Base-by-base conservation (phyloP, 1,139 yeast species). In the Suhomyces bribrorum region DNA sequence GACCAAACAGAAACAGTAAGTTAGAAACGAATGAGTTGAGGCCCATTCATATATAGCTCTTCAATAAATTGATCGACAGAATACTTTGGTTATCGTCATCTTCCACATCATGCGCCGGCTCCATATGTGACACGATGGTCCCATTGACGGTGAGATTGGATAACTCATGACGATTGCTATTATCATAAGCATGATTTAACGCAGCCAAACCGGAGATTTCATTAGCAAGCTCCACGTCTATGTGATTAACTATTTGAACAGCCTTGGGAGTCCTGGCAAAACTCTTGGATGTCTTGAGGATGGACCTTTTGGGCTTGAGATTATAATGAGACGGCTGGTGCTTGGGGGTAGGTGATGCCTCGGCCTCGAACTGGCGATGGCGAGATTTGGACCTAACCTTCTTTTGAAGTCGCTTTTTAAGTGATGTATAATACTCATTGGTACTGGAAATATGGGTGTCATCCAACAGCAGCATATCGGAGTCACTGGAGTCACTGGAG, bases 321-420 rank as follows among this genome's bases (percentile, higher is more conserved):
- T 57, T 61, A 34, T 66, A 67, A 48, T 72, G 77, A 12, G 72
- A 66, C 2, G 77, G 77, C 38, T 62, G 60, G 42, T 68, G 73
- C 41, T 70, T 71, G 0, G 74, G 76, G 0, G 70, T 65, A 0
- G 75, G 75, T 1, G 73, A 66, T n/a, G 34, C 31, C 25, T 46
- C 50, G 13, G 44, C 26, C 14, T 36, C 36, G 26, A 35, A 42
- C 9, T 20, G 35, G 13, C 27, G 44, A n/a, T 33, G 38, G 14
- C 38, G 38, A 25, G 34, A 35, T 28, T 34, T 28, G 7, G 37
- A 12, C 14, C 23, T 14, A 9, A 34, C 45, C 47, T 53, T 39
- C 32, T 45, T 32, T 15, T 51, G 42, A 20, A 49, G 36, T n/a
- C 44, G 52, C 13, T 46, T 41, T 20, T 50, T 53, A 26, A 62